Evolutionary conservation across 805 yeast genomes (phyloP).

Genomic region (Isabelozyma rhagii): DNA sequence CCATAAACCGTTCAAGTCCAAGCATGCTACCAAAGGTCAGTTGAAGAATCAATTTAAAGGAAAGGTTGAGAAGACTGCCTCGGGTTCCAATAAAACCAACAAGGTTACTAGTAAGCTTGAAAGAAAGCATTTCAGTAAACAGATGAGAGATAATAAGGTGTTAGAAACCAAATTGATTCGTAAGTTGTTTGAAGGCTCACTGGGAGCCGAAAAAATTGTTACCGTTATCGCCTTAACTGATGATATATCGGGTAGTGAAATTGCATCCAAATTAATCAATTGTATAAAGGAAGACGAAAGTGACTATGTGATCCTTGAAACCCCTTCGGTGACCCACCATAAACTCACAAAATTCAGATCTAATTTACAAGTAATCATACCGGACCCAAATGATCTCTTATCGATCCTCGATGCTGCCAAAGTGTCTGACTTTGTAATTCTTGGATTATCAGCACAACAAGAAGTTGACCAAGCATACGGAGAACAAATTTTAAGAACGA

Average conservation of each 20-base stretch:
- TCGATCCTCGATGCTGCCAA: conserved; percentile 82
- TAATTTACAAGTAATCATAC: conserved; percentile 68
- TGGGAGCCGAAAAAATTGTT: conserved; percentile 80
- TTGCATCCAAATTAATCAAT: conserved; percentile 50
- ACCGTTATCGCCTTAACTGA: conserved; percentile 76
- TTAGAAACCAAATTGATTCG: conserved; percentile 54
- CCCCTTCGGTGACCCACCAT: conserved; percentile 52
- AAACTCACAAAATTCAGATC: conserved; percentile 68
- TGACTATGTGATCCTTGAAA: conserved; percentile 19
- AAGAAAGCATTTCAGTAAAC: conserved; percentile 76
- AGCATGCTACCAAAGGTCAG: conserved; percentile 86
- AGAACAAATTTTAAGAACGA: conserved; percentile 84
- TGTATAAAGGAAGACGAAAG: conserved; percentile 28
- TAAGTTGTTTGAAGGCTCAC: conserved; percentile 73
- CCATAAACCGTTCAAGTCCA: conserved; percentile 88
- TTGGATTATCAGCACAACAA: conserved; percentile 81
- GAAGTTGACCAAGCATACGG: conserved; percentile 82
- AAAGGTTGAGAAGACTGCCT: conserved; percentile 69
- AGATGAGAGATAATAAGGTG: conserved; percentile 71
- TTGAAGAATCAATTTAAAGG: conserved; percentile 80
- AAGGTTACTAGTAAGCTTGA: conserved; percentile 49
- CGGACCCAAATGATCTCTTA: conserved; percentile 63
- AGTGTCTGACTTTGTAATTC: conserved; percentile 83
- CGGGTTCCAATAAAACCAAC: conserved; percentile 29
- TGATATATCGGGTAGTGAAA: conserved; percentile 59